Base-by-base conservation (phyloP, 2,329 filamentous ascomycete genomes). In the Cladosporium sp. region DNA sequence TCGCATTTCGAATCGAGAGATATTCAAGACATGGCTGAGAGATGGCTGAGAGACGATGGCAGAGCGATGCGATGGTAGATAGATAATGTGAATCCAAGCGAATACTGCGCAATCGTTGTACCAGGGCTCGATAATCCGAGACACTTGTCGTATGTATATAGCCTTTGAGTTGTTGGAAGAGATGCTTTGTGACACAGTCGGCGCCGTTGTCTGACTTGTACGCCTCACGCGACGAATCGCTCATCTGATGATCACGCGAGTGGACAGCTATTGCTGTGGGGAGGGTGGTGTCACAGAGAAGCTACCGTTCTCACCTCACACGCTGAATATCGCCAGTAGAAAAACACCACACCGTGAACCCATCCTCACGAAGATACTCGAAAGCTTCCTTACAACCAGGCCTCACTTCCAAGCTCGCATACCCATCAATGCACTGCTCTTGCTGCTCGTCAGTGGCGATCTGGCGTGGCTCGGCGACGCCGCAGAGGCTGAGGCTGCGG, bases 341-440 rank as follows among this genome's bases (percentile, higher is more conserved):
- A 30, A 87, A 77, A 36, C 79, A 81, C 84, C 85, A 87, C 4
- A 86, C 80, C 0, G 81, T 83, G 67, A 85, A 86, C 0, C 84
- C 82, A 0, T 74, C 77, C 0, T 75, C 76, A 3, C 81, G 74
- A 51, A 87, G 72, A 26, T 76, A 78, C 52, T 76, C 69, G 47
- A 84, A 78, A 55, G 79, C 80, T 65, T 83, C 80, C 28, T 74
- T 76, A 1, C 77, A 74, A 0, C 81, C 83, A 3, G 77, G 73
- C 1, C 83, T 69, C 24, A 80, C 69, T 59, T 68, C 65, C 21
- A 75, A 64, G 6, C 68, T 47, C 2, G 69, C 78, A 68, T 81
- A 85, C 1, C 76, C 76, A 21, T 76, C 72, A 3, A 81, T 74
- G 60, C 81, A 77, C 18, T 73, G 76, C 44, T 78, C 74, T 0